Evolutionary conservation across 2,329 filamentous ascomycete species (phyloP).

Genomic region (Magnaporthales sp.): DNA sequence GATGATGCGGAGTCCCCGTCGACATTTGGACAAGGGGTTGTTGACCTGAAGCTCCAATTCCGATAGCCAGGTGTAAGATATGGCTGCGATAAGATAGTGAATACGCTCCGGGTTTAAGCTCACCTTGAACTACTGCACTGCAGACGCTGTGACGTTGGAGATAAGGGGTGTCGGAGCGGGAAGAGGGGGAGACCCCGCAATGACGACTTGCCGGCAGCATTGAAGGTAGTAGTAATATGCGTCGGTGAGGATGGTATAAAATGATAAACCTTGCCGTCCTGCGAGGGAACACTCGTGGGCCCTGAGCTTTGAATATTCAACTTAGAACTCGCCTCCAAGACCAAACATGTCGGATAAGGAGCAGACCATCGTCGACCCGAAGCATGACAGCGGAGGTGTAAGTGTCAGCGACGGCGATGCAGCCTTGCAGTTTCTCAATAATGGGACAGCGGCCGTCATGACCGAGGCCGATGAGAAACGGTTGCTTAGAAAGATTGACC

Average conservation of each 20-base stretch:
- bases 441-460: background rate
- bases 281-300: background rate
- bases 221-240: background rate
- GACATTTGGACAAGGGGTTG: background rate
- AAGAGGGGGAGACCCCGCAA: background rate
- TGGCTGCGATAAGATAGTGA: background rate
- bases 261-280: background rate
- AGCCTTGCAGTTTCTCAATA: background rate
- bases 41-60: background rate
- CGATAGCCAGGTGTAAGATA: background rate
- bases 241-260: background rate
- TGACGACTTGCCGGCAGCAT: background rate
- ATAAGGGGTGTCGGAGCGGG: background rate
- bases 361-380: background rate
- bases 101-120: background rate
- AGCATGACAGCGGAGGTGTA: background rate
- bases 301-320: background rate
- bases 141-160: background rate
- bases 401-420: background rate
- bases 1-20: background rate
- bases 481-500: conserved; percentile 20
- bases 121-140: background rate
- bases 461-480: conserved; percentile 4
- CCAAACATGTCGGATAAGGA: background rate
- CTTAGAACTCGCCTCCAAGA: background rate